Evolutionary conservation across 2,329 filamentous ascomycete genomes (phyloP), one percentile per base, ranked within the genome.

Genomic region (Seiridium unicorne): DNA sequence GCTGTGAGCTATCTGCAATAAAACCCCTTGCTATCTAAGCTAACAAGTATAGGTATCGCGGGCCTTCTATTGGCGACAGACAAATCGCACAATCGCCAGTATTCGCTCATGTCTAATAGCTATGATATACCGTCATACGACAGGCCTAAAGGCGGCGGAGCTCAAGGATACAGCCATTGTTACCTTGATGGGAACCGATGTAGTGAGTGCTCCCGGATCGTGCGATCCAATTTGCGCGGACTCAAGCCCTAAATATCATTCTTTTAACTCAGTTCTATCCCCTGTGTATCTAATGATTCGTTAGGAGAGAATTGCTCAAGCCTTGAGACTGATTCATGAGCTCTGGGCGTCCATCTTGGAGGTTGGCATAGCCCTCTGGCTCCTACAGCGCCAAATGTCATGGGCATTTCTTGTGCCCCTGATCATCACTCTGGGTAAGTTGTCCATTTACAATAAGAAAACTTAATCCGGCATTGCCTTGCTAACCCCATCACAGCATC

Each of bases 341-440:
- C 36, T 55, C 13, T 55, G 53, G 53, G 53, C 36, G 9, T 42
- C 53, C 3, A 32, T 55, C n/a, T 5, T 32, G 5, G 53, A 55
- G 40, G 11, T 55, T 44, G 53, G 36, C 7, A 32, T 55, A 32
- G 53, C 53, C 5, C 3, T 44, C 13, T 55, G 53, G 53, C 36
- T 74, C 2, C 60, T 74, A 1, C 60, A 62, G 10, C 60, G 63
- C 4, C 69, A 74, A 38, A 56, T 74, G 3, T 69, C 61, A 1
- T 34, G 66, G 4, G 71, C 68, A 5, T 59, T 31, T 35, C 34
- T 59, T 6, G 57, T 31, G 18, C 47, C 57, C 5, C 5, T 51
- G 26, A 36, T 44, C 36, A 38, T 59, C 13, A 44, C 9, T 59
- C 18, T 53, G 4, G 11, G 57, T 59, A 34, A 13, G 48, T 4